phyloP scores from a whole-genome alignment of 305 asterid genomes.

The Andrographis paniculata region DNA sequence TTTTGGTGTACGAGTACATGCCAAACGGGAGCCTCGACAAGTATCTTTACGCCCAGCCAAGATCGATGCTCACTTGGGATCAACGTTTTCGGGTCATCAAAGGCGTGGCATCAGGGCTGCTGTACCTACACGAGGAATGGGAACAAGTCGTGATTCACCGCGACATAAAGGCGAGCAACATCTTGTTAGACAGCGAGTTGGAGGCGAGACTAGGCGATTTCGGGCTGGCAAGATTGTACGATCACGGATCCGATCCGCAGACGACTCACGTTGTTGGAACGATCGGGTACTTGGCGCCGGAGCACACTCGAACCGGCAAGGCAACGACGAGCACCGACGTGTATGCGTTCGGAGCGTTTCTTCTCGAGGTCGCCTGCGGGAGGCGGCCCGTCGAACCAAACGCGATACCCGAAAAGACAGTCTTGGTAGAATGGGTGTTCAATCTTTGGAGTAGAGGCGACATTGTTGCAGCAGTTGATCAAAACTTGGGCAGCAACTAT shows the following conservation, averaged over 20 bases:
- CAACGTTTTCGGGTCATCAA: constrained; percentile 40
- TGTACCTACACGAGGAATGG: constrained; percentile 65
- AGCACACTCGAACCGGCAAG: constrained; percentile 48
- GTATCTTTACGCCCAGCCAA: constrained; percentile 29
- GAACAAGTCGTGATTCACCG: constrained; percentile 62
- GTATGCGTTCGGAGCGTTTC: constrained; percentile 63
- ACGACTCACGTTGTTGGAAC: constrained; percentile 67
- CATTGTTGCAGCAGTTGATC: constrained; percentile 32
- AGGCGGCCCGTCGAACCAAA: constrained; percentile 39
- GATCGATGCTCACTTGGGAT: constrained; percentile 35
- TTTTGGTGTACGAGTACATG: constrained; percentile 61
- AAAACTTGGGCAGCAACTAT: constrained; percentile 25
- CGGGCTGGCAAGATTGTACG: constrained; percentile 56
- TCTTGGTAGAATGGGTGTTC: constrained; percentile 42
- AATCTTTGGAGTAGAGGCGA: constrained; percentile 31
- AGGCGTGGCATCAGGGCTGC: constrained; percentile 53
- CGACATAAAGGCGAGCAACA: constrained; percentile 64
- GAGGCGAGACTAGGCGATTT: constrained; percentile 59
- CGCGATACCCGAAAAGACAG: constrained; percentile 14
- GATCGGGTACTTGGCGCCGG: constrained; percentile 64
- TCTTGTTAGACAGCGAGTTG: constrained; percentile 43
- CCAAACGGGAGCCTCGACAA: constrained; percentile 56
- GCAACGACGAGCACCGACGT: constrained; percentile 59
- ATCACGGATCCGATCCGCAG: constrained; percentile 51
- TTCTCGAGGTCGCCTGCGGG: constrained; percentile 57